Evolutionary conservation across 2,329 filamentous ascomycete species (phyloP), one percentile per base, ranked within the genome.

Genomic region (Aspergillus alliaceus): DNA sequence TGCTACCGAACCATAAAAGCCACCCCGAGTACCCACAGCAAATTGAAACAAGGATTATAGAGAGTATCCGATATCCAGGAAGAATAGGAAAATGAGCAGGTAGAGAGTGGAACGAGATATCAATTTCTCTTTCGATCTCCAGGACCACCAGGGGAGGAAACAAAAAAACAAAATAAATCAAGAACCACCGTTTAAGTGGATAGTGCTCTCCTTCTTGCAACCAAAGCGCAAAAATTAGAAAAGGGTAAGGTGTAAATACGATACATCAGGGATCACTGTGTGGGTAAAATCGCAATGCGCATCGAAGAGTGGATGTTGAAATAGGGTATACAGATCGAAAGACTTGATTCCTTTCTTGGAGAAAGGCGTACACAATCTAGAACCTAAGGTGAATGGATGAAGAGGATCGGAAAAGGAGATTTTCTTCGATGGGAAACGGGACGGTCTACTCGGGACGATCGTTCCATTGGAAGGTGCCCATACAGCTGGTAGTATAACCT

Each of bases 1-100:
- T 31, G 27, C 44, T 48, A 48, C 27, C 44, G 25, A 31, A 31
- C 44, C 44, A 31, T 48, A 48, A 31, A 7, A 48, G 22, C 25
- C 29, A 48, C 29, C 27, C 44, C 44, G 44, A 47, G 15, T 47
- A 27, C 29, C 44, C 44, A 31, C 61, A 52, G 31, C 27, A 51
- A 57, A 58, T 53, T 37, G 44, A 44, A 57, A 49, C 60, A 63
- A 53, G 53, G 49, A 65, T 62, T 64, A 65, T 59, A 59, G 56
- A 54, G 54, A 59, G 60, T 62, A 66, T 53, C 56, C 58, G 59
- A 53, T 59, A 65, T 65, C 59, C 62, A 63, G 60, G 56, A 60
- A 47, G 40, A 62, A 57, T 51, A 46, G 35, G 56, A 53, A 47
- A 62, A 51, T 50, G 53, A 44, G 57, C 54, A 57, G 54, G 51